Conservation (phyloP, 495 filamentous ascomycete species). For the Neurospora sublineolata region DNA sequence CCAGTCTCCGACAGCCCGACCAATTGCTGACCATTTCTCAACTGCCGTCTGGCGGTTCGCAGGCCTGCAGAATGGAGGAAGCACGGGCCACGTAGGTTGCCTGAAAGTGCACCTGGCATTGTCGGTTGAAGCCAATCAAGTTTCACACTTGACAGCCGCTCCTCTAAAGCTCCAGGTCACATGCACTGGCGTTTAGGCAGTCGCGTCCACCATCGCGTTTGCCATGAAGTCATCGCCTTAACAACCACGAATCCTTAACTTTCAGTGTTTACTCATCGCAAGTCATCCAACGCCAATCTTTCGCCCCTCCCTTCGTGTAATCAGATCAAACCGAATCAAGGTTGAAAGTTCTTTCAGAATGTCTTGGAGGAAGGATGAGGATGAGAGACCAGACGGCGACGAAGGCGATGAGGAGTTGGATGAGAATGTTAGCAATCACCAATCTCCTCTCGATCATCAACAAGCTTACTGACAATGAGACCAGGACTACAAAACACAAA, state of each 20-base stretch:
- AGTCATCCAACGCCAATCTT: neutral
- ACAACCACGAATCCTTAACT: neutral
- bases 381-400: conserved; percentile 44
- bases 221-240: conserved; percentile 1
- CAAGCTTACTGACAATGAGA: neutral
- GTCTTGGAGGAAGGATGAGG: conserved; percentile 29
- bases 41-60: neutral
- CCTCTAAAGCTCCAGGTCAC: conserved; percentile 5
- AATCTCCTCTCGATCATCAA: neutral
- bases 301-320: neutral
- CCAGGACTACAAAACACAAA: conserved; percentile 79
- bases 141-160: neutral
- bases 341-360: conserved; percentile 11
- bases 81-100: neutral
- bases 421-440: conserved; percentile 44
- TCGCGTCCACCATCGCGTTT: conserved; percentile 12
- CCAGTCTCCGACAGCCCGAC: neutral
- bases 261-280: neutral
- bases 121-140: conserved; percentile 2
- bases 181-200: conserved; percentile 21
- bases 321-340: neutral
- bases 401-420: conserved; percentile 66
- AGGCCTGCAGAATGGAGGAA: neutral
- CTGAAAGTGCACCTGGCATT: neutral
- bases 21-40: neutral